Percentiles rank a stretch among this genome's conserved stretches.
These are phyloP conservation scores for Mucor indicus DNA, from an alignment of 371 early-diverging fungal genomes.

Conservation along the genomic window DNA sequence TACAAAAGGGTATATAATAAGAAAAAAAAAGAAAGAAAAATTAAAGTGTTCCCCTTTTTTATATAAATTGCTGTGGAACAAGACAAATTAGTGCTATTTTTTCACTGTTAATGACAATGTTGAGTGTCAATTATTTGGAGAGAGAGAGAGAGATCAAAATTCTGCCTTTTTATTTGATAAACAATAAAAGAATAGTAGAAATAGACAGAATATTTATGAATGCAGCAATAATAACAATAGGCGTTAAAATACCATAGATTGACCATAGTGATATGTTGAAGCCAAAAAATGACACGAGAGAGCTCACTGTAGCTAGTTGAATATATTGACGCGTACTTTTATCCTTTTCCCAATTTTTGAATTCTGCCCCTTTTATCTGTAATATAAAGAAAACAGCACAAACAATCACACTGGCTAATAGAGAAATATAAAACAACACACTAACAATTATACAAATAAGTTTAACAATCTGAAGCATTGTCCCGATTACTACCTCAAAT, in stretches of 20 bases:
- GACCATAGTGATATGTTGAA: slow-evolving; percentile 17
- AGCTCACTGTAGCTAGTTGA: slow-evolving; percentile 14
- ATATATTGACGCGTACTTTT: slow-evolving; percentile 16
- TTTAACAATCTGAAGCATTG: too few relatives aligned
- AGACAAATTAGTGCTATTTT: background rate
- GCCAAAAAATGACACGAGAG: slow-evolving; percentile 17
- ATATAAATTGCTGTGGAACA: slow-evolving; percentile 1
- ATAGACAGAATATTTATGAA: slow-evolving; percentile 10
- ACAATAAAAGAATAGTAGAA: slow-evolving; percentile 3
- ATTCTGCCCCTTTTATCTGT: slow-evolving; percentile 18
- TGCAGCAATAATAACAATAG: slow-evolving; percentile 5
- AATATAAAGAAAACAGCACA: slow-evolving; percentile 12
- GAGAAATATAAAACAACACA: slow-evolving; percentile 6
- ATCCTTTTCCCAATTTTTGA: slow-evolving; percentile 23
- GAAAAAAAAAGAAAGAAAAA: background rate
- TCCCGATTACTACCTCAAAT: too few relatives aligned
- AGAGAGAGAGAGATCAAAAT: too few relatives aligned
- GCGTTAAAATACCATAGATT: slow-evolving; percentile 14
- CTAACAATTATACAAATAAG: slow-evolving; percentile 1
- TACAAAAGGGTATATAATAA: background rate
- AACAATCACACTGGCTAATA: slow-evolving; percentile 1
- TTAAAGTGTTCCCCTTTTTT: background rate
- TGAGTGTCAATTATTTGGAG: background rate
- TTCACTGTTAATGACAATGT: background rate
- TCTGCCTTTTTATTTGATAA: background rate